Base-by-base conservation (phyloP, 1,284 basidiomycete genomes). In the Cystobasidium sp. region DNA sequence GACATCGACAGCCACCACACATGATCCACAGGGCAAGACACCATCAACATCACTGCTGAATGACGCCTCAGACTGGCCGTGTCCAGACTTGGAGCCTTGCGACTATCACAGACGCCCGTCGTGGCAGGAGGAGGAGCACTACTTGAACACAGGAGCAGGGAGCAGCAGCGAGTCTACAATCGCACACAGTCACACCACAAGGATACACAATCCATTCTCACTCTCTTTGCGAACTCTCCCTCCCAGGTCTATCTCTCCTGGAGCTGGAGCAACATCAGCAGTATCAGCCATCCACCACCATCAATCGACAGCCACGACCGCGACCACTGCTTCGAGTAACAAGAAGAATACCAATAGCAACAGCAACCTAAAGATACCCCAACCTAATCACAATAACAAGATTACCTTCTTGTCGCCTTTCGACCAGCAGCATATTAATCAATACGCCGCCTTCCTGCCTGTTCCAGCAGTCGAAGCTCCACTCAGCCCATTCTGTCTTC, bases 401-500 rank as follows among this genome's bases (percentile, higher is more conserved):
- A 59, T 59, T 18, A 68, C 66, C 43, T 59, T 59, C 22, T 16
- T 59, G 39, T 68, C 66, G 37, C 66, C 66, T 24, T 56, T 56
- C 18, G 66, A 68, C 16, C 16, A 14, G 14, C 55, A 14, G 1
- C 39, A 16, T 37, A n/a, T 4, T 24, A 58, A 20, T 6, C 49
- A 51, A 16, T 20, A 18, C 8, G n/a, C 49, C 24, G 31, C 39
- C 51, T 59, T 41, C 37, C 31, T 59, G 7, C n/a, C 56, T 5
- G 24, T 14, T 5, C 44, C 64, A 9, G 39, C 51, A 8, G 64
- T 66, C 6, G 64, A 66, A 66, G 47, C 64, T 4, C 64, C 64
- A 14, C 51, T 66, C 49, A 66, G 64, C 37, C 64, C 64, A 39
- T 66, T 52, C 64, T 66, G 64, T 55, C 51, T 66, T 1, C 49